Evolutionary conservation across 2,329 filamentous ascomycete species (phyloP).

Genomic region (Microdochium trichocladiopsis): DNA sequence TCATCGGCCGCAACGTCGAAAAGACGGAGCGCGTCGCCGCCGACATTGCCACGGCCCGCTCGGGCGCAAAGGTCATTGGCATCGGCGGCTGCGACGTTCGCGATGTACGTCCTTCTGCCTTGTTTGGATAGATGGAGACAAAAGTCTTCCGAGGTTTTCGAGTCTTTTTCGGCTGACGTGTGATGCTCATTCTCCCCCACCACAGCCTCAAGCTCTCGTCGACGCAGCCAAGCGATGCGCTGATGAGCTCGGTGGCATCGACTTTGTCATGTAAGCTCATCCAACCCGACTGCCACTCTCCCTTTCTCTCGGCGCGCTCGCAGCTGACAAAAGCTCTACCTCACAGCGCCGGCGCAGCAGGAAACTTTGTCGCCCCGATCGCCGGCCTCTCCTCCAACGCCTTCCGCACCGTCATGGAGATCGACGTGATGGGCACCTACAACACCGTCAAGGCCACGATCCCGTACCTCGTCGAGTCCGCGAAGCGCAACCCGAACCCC

Average conservation of each 20-base stretch:
- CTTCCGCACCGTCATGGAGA: slow-evolving; percentile 93
- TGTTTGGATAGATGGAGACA: too few species aligned
- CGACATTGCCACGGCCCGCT: slow-evolving; percentile 73
- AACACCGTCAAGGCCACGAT: slow-evolving; percentile 92
- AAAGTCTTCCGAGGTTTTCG: too few species aligned
- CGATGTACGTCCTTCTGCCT: slow-evolving; percentile 39
- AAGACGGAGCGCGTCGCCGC: slow-evolving; percentile 78
- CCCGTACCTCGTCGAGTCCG: slow-evolving; percentile 73
- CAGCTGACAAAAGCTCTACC: background rate
- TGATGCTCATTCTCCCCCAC: background rate
- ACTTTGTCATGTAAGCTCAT: slow-evolving; percentile 76
- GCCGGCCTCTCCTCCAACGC: slow-evolving; percentile 77
- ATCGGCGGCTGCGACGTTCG: slow-evolving; percentile 77
- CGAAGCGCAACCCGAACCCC: slow-evolving; percentile 52
- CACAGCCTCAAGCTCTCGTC: slow-evolving; percentile 37
- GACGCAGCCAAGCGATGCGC: slow-evolving; percentile 73
- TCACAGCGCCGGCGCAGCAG: slow-evolving; percentile 78
- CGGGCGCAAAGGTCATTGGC: slow-evolving; percentile 78
- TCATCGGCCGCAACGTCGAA: slow-evolving; percentile 80
- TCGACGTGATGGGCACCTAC: slow-evolving; percentile 88
- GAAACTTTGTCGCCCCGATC: slow-evolving; percentile 89
- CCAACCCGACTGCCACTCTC: background rate
- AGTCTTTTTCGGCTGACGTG: too few species aligned
- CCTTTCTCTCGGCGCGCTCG: background rate
- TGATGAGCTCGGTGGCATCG: slow-evolving; percentile 77